These are phyloP conservation scores for Vicia faba DNA, from an alignment of 306 rosid species.

Conservation along the genomic window DNA sequence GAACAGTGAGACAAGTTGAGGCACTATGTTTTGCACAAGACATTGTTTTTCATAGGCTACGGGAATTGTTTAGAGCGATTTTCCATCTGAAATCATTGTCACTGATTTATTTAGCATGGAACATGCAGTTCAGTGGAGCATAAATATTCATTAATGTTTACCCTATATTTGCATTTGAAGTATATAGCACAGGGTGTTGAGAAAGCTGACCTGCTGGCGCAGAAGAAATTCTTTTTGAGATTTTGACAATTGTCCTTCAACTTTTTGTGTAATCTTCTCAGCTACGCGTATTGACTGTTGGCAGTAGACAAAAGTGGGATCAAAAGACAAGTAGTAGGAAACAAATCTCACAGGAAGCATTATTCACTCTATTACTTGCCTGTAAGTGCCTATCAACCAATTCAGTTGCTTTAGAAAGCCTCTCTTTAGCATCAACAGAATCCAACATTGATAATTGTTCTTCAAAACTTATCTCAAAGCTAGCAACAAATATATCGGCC, in stretches of 20 bases:
- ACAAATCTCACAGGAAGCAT: constrained; percentile 35
- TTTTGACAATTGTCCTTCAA: constrained; percentile 97
- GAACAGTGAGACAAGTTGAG: constrained; percentile 26
- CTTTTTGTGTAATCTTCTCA: constrained; percentile 97
- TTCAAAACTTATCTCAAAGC: constrained; percentile 98
- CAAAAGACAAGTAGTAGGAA: constrained; percentile 28
- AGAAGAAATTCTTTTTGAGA: constrained; percentile 97
- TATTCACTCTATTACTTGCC: constrained; percentile 48
- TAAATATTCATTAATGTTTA: constrained; percentile 22
- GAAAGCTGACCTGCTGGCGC: constrained; percentile 87
- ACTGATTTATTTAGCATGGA: constrained; percentile 15
- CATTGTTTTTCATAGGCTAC: constrained; percentile 13
- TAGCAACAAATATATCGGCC: constrained; percentile 98
- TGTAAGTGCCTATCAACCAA: constrained; percentile 97
- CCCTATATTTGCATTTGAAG: constrained; percentile 22
- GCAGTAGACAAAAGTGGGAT: constrained; percentile 44
- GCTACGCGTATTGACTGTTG: constrained; percentile 97
- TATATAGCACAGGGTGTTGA: constrained; percentile 29
- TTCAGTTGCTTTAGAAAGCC: constrained; percentile 97
- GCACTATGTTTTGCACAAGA: constrained; percentile 33
- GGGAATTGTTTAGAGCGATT: constrained; percentile 29
- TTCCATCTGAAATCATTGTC: constrained; percentile 30
- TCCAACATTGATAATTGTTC: constrained; percentile 93
- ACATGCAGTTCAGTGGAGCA: constrained; percentile 15
- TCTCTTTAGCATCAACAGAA: constrained; percentile 86